These are phyloP conservation scores for Volvariella surrecta DNA, from an alignment of 1,284 basidiomycete species.

Conservation along the genomic window DNA sequence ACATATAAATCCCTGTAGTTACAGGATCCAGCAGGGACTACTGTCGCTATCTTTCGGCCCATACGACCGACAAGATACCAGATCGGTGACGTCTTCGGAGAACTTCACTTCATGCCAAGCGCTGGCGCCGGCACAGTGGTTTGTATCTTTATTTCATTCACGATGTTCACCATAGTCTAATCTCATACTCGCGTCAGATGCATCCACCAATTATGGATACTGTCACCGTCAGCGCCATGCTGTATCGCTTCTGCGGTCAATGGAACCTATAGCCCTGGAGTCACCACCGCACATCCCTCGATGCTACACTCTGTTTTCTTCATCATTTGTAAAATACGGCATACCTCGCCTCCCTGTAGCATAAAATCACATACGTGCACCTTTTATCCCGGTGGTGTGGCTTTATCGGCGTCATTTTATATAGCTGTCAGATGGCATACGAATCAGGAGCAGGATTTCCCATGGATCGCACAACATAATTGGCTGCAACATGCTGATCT, in stretches of 20 bases:
- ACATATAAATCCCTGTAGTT: slow-evolving; percentile 37
- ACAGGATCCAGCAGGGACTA: slow-evolving; percentile 55
- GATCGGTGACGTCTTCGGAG: slow-evolving; percentile 75
- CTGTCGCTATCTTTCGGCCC: slow-evolving; percentile 72
- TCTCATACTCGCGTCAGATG: slow-evolving; percentile 37
- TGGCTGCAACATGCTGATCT: too few species aligned
- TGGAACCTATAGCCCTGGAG: slow-evolving; percentile 45
- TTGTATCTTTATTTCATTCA: slow-evolving; percentile 23
- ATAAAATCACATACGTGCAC: background rate
- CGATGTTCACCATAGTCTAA: slow-evolving; percentile 10
- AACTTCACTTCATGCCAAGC: slow-evolving; percentile 69
- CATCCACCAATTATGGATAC: slow-evolving; percentile 84
- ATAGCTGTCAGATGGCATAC: too few species aligned
- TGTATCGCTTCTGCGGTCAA: slow-evolving; percentile 67
- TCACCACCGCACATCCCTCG: background rate
- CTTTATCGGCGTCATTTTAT: background rate
- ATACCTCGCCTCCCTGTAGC: background rate
- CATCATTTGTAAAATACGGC: background rate
- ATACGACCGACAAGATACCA: slow-evolving; percentile 69
- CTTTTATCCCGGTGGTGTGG: background rate
- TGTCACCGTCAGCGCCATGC: slow-evolving; percentile 73
- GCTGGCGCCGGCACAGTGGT: slow-evolving; percentile 77
- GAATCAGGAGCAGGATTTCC: too few species aligned
- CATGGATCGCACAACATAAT: too few species aligned
- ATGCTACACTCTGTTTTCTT: slow-evolving; percentile 16